Evolutionary conservation across 73 alveolate genomes (phyloP), one percentile per base, ranked within the genome.

Genomic region (Paramecium bursaria): DNA sequence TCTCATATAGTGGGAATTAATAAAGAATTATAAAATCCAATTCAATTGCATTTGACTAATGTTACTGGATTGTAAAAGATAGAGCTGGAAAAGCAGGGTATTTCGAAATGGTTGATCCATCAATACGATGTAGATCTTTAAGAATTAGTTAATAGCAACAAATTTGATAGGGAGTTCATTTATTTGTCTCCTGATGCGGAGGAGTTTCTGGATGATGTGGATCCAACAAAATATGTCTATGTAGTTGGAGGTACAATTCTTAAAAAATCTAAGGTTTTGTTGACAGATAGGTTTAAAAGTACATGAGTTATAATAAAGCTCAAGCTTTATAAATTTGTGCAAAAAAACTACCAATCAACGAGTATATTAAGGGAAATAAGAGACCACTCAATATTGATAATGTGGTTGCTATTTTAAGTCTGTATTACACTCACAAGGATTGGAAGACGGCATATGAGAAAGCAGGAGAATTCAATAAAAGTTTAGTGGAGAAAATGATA

Each of bases 241-340:
- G 9, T 67, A 10, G 82, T 67, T 42, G 82, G 79, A 31, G 79
- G n/a, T n/a, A n/a, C n/a, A n/a, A n/a, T n/a, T n/a, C n/a, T n/a
- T n/a, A n/a, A n/a, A n/a, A n/a, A n/a, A n/a, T n/a, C n/a, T n/a
- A n/a, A n/a, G n/a, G 79, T 31, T 60, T 60, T 60, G 79, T 60
- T 6, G 79, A 60, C 27, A 67, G 82, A 39, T 10, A 67, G 11
- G 82, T 67, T n/a, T 42, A 67, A 42, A 67, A 67, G 35, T 67
- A 39, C 22, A 67, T 67, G 82, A 67, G 82, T 42, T 39, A 39
- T 9, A 67, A 60, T 15, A 67, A 67, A 42, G 82, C 82, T 21
- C 33, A 67, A 10, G 7, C 60, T 2, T 42, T 67, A 3, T 42
- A 67, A n/a, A 31, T 67, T 4, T 67, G 82, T 42, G 21, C 60